Evolutionary conservation across 2,329 filamentous ascomycete species (phyloP).

Genomic region (Colletotrichum sp.): DNA sequence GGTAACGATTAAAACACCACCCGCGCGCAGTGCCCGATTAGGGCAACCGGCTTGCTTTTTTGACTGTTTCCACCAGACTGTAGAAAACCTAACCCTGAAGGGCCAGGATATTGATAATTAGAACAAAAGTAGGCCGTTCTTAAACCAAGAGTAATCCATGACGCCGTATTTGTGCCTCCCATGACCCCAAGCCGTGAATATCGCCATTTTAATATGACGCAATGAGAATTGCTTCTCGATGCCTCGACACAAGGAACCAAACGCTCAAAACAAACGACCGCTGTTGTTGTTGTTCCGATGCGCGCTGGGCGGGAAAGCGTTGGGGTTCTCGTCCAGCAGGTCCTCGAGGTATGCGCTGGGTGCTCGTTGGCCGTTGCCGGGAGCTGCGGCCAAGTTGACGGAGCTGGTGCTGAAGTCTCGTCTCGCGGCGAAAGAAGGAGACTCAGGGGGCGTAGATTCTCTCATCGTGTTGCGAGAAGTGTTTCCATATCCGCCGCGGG

Average conservation of each 20-base stretch:
- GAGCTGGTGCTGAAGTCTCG: conserved; percentile 68
- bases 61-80: neutral
- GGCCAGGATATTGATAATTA: neutral
- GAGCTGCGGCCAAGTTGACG: conserved; percentile 63
- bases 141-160: conserved; percentile 10
- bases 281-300: conserved; percentile 7
- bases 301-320: conserved; percentile 49
- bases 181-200: conserved; percentile 1
- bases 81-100: neutral
- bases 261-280: neutral
- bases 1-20: neutral
- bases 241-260: neutral
- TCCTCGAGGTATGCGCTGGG: conserved; percentile 93
- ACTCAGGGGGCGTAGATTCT: conserved; percentile 66
- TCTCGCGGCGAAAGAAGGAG: conserved; percentile 58
- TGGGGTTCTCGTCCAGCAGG: conserved; percentile 77
- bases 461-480: conserved; percentile 44
- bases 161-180: conserved; percentile 12
- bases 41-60: neutral
- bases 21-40: neutral
- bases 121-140: conserved; percentile 2
- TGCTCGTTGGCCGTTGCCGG: conserved; percentile 70
- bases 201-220: conserved; percentile 10
- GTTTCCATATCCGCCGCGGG: conserved; percentile 49
- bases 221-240: neutral